phyloP scores from a whole-genome alignment of 129 eudicot species.

The Deinandra increscens region DNA sequence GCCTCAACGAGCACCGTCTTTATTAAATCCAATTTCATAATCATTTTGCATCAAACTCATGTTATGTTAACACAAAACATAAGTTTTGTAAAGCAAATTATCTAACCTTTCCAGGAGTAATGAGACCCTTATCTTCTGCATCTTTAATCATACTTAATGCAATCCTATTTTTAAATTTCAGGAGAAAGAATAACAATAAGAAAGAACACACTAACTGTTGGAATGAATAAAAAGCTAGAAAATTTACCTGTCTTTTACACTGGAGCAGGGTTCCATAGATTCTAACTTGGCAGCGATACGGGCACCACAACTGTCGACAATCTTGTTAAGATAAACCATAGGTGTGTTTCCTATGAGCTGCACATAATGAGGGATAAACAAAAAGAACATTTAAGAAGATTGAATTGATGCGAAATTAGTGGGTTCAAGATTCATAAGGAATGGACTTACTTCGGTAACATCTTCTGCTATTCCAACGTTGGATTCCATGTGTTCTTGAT shows the following conservation, averaged over 20 bases:
- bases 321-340: slow-evolving; percentile 63
- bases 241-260: slow-evolving; percentile 71
- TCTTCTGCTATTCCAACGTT: slow-evolving; percentile 56
- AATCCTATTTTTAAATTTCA: slow-evolving; percentile 7
- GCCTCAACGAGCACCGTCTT: slow-evolving; percentile 16
- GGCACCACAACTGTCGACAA: slow-evolving; percentile 64
- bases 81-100: background rate
- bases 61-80: background rate
- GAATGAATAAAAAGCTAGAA: background rate
- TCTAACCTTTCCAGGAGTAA: slow-evolving; percentile 20
- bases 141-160: slow-evolving; percentile 52
- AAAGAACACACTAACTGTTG: background rate
- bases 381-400: background rate
- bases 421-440: slow-evolving; percentile 3
- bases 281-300: slow-evolving; percentile 70
- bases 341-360: slow-evolving; percentile 77
- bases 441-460: slow-evolving; percentile 53
- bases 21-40: background rate
- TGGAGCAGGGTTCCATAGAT: slow-evolving; percentile 69
- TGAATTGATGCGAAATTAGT: background rate
- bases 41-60: background rate
- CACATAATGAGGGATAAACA: background rate
- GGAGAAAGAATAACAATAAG: background rate
- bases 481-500: slow-evolving; percentile 45
- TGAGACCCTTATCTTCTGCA: slow-evolving; percentile 73